A percentile compares a stretch with the other conserved stretches of the same genome.
These are phyloP conservation scores for Naegleria gruberi DNA, from an alignment of 208 protist species.

Conservation along the genomic window DNA sequence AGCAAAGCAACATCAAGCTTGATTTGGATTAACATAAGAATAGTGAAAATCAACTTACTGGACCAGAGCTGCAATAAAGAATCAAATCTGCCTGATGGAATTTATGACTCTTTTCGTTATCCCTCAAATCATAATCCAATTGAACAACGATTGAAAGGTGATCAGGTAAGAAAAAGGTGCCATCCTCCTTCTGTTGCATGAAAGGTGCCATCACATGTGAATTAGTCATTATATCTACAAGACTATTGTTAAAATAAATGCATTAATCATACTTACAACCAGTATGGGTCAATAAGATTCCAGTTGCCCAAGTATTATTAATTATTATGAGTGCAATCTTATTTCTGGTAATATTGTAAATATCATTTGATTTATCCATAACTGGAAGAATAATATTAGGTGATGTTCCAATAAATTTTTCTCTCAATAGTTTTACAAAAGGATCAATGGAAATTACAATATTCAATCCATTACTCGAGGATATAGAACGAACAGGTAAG, in stretches of 20 bases:
- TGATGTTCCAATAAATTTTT: background rate
- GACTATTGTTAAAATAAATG: background rate
- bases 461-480: background rate
- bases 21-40: background rate
- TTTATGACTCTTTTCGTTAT: background rate
- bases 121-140: background rate
- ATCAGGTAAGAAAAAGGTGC: background rate
- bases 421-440: background rate
- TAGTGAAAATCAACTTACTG: background rate
- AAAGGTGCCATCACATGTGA: background rate
- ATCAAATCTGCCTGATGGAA: background rate
- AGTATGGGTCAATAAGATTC: background rate
- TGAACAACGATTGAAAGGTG: background rate
- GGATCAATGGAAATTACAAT: background rate
- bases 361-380: background rate
- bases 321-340: background rate
- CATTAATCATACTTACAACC: background rate
- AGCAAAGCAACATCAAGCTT: conserved; percentile 7
- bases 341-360: background rate
- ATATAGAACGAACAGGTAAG: background rate
- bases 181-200: background rate
- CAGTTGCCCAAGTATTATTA: conserved; percentile 9
- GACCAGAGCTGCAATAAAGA: background rate
- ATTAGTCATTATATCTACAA: conserved; percentile 3
- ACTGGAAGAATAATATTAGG: background rate